These are phyloP conservation scores for Leccinum solheimii DNA, from an alignment of 1,284 basidiomycete genomes.

Conservation along the genomic window DNA sequence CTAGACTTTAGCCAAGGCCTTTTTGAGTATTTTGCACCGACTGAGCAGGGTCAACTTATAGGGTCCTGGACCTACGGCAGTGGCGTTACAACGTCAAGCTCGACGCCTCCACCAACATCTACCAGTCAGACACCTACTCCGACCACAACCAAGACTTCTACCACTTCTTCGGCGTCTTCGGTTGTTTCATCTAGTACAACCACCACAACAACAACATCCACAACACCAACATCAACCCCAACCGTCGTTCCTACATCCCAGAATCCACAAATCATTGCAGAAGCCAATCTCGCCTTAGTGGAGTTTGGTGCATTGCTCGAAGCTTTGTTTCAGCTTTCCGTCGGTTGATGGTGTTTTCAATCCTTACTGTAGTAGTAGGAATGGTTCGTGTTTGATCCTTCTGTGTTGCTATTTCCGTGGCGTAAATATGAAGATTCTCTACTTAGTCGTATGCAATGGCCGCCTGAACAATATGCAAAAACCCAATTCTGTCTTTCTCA, in stretches of 20 bases:
- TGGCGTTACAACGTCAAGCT: constrained; percentile 21
- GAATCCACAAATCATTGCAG: constrained; percentile 22
- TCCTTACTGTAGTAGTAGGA: background rate
- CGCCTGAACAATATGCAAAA: constrained; percentile 31
- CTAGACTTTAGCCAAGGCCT: constrained; percentile 52
- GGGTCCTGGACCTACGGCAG: constrained; percentile 42
- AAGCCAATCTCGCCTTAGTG: constrained; percentile 29
- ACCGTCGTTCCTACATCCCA: constrained; percentile 11
- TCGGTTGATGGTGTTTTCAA: background rate
- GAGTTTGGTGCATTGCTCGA: constrained; percentile 25
- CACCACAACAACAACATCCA: constrained; percentile 4
- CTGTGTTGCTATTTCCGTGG: background rate
- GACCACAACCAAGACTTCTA: constrained; percentile 1
- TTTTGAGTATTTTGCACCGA: constrained; percentile 44
- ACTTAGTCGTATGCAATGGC: constrained; percentile 25
- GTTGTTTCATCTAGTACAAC: background rate
- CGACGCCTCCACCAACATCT: constrained; percentile 12
- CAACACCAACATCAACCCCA: constrained; percentile 5
- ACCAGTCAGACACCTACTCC: constrained; percentile 12
- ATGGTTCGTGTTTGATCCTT: background rate
- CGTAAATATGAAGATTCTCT: constrained; percentile 3
- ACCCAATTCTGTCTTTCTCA: constrained; percentile 18
- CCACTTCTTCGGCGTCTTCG: constrained; percentile 12
- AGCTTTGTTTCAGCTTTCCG: constrained; percentile 11
- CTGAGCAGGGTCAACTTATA: constrained; percentile 37